phyloP scores from a whole-genome alignment of 2,329 filamentous ascomycete species.

The Shiraia sp. region DNA sequence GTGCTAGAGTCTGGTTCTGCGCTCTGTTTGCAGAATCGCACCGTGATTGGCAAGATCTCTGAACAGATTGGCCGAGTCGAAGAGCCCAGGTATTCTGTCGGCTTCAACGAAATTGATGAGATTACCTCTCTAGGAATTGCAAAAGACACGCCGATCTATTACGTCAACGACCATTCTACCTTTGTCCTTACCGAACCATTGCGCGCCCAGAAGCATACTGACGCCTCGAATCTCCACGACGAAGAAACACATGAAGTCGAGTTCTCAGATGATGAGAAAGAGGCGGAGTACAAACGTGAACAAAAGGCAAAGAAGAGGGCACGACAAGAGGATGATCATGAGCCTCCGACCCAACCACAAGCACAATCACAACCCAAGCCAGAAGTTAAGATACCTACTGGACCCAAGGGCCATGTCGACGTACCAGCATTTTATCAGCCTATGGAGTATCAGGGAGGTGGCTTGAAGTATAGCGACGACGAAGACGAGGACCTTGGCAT shows the following conservation, averaged over 20 bases:
- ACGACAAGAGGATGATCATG: slow-evolving; percentile 33
- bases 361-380: not conserved
- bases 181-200: slow-evolving; percentile 87
- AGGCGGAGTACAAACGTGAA: slow-evolving; percentile 71
- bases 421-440: slow-evolving; percentile 24
- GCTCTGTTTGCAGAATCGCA: slow-evolving; percentile 75
- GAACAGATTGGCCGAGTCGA: slow-evolving; percentile 87
- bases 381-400: slow-evolving; percentile 23
- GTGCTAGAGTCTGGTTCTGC: slow-evolving; percentile 85
- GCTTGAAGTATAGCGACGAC: slow-evolving; percentile 50
- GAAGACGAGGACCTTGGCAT: slow-evolving; percentile 50
- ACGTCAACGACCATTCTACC: slow-evolving; percentile 75
- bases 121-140: slow-evolving; percentile 68
- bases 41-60: slow-evolving; percentile 77
- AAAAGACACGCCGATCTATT: slow-evolving; percentile 75
- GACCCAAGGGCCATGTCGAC: slow-evolving; percentile 22
- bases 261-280: slow-evolving; percentile 95
- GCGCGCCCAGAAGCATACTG: slow-evolving; percentile 79
- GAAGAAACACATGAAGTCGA: slow-evolving; percentile 92
- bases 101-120: slow-evolving; percentile 71
- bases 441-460: slow-evolving; percentile 37
- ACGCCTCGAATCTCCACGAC: slow-evolving; percentile 93
- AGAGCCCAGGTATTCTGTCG: slow-evolving; percentile 82
- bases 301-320: slow-evolving; percentile 63
- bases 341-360: slow-evolving; percentile 8